Evolutionary conservation across 345 rosid genomes (phyloP).

Genomic region (Sisymbrium irio): DNA sequence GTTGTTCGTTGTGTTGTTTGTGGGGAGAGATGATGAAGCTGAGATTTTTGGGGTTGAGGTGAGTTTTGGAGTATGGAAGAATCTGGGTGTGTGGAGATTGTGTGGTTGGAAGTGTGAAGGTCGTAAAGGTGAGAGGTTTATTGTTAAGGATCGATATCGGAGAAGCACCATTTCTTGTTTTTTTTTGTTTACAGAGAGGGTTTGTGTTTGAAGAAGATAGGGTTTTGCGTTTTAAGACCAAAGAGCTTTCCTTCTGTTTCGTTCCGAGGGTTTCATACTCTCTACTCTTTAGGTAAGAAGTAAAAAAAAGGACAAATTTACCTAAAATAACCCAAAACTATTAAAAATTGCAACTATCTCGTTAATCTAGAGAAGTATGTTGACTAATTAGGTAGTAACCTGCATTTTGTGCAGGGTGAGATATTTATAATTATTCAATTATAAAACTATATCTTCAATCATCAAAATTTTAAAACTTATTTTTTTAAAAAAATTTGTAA

Average conservation of each 20-base stretch:
- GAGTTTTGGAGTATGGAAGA: constrained; percentile 3
- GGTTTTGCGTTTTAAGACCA: constrained; percentile 15
- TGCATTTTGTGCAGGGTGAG: too few relatives aligned
- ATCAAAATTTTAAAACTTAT: too few relatives aligned
- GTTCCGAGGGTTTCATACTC: not conserved
- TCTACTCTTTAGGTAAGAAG: too few relatives aligned
- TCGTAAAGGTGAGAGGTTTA: constrained; percentile 18
- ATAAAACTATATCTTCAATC: too few relatives aligned
- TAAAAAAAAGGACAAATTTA: too few relatives aligned
- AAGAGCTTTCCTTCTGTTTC: not conserved
- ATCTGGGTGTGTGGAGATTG: constrained; percentile 2
- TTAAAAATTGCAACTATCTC: too few relatives aligned
- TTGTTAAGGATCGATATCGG: constrained; percentile 29
- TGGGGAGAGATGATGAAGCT: constrained; percentile 37
- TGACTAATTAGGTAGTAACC: too few relatives aligned
- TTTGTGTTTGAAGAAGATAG: not conserved
- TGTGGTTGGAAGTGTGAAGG: constrained; percentile 13
- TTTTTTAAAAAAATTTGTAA: too few relatives aligned
- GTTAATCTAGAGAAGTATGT: too few relatives aligned
- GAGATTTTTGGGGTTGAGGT: constrained; percentile 16
- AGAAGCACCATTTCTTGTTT: constrained; percentile 13
- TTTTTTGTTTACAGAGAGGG: not conserved
- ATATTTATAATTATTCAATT: too few relatives aligned
- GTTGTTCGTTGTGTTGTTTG: constrained; percentile 24
- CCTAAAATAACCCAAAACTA: too few relatives aligned